phyloP scores from a whole-genome alignment of 371 early-diverging fungal genomes.

The Lichtheimia corymbifera region DNA sequence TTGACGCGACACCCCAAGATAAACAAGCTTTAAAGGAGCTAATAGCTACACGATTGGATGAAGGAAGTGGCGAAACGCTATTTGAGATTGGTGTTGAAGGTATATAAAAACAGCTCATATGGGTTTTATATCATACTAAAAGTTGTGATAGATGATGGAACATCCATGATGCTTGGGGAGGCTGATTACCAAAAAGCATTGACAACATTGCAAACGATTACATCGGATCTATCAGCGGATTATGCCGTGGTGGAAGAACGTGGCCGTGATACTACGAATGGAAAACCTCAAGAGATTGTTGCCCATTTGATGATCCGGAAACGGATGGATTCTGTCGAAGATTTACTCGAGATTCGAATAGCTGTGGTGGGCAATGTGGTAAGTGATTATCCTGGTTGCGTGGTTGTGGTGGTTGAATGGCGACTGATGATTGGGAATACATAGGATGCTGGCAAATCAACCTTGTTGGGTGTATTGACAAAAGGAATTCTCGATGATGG shows the following conservation, averaged over 20 bases:
- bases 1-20: constrained; percentile 47
- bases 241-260: constrained; percentile 59
- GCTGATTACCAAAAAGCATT: constrained; percentile 57
- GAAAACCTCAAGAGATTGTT: constrained; percentile 25
- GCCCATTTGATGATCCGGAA: constrained; percentile 72
- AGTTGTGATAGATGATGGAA: constrained; percentile 62
- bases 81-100: constrained; percentile 82
- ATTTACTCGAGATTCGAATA: constrained; percentile 83
- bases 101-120: constrained; percentile 19
- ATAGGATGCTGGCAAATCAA: constrained; percentile 75
- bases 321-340: constrained; percentile 68
- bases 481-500: constrained; percentile 91
- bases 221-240: constrained; percentile 60
- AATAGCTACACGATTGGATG: constrained; percentile 55
- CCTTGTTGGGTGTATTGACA: constrained; percentile 88
- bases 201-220: constrained; percentile 44
- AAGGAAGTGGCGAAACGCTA: constrained; percentile 75
- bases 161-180: constrained; percentile 65
- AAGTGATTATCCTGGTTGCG: constrained; percentile 5
- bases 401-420: background rate
- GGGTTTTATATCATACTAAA: too few relatives aligned
- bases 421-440: too few relatives aligned
- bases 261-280: constrained; percentile 3
- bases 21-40: constrained; percentile 38
- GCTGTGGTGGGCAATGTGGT: constrained; percentile 93